These are phyloP conservation scores for Diaporthe sp. DNA, from an alignment of 2,329 filamentous ascomycete genomes.

Conservation along the genomic window DNA sequence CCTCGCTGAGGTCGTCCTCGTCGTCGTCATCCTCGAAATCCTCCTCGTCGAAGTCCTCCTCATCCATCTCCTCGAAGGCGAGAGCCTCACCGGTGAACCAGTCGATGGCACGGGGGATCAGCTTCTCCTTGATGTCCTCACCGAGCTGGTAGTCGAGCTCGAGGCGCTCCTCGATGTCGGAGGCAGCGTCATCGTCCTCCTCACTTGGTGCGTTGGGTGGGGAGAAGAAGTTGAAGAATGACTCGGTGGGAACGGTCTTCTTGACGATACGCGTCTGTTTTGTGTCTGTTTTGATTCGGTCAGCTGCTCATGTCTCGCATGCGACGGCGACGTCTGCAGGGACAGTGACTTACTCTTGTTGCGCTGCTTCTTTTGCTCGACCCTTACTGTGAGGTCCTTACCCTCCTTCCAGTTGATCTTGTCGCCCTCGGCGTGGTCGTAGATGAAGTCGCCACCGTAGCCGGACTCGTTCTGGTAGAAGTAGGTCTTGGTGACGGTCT, in stretches of 20 bases:
- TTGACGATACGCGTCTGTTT: slow-evolving; percentile 99
- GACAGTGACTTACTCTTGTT: slow-evolving; percentile 86
- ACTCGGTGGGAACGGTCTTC: slow-evolving; percentile 98
- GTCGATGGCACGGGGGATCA: slow-evolving; percentile 97
- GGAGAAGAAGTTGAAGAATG: slow-evolving; percentile 99
- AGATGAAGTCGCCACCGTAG: slow-evolving; percentile 99
- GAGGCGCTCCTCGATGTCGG: slow-evolving; percentile 96
- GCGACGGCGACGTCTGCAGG: background rate
- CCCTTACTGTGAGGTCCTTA: slow-evolving; percentile 92
- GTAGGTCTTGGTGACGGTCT: slow-evolving; percentile 97
- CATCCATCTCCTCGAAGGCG: slow-evolving; percentile 92
- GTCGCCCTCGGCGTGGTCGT: slow-evolving; percentile 97
- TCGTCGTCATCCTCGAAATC: slow-evolving; percentile 93
- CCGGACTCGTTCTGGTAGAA: slow-evolving; percentile 99
- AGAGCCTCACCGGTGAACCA: slow-evolving; percentile 99
- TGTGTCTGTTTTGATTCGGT: slow-evolving; percentile 75
- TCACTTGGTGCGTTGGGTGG: slow-evolving; percentile 88
- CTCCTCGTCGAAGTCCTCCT: slow-evolving; percentile 84
- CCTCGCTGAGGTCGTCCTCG: slow-evolving; percentile 87
- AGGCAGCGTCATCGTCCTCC: slow-evolving; percentile 80
- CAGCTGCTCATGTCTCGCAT: background rate
- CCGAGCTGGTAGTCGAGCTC: slow-evolving; percentile 99
- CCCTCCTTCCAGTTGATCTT: slow-evolving; percentile 97
- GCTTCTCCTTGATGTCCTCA: slow-evolving; percentile 99
- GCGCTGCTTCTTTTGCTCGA: slow-evolving; percentile 99